Evolutionary conservation across 805 yeast species (phyloP), one percentile per base, ranked within the genome.

Genomic region (Wickerhamomyces hampshirensis): DNA sequence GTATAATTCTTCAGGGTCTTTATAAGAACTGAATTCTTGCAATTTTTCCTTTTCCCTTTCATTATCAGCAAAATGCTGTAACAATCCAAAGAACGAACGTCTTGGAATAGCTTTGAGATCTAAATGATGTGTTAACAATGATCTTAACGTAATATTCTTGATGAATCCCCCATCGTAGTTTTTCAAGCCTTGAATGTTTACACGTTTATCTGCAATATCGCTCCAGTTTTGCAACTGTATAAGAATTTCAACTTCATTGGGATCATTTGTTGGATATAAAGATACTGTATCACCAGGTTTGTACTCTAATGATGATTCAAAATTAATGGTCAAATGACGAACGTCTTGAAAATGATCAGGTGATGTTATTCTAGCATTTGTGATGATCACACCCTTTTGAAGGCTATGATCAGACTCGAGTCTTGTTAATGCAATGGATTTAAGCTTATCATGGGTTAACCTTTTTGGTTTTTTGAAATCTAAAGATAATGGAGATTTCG

Each of bases 341-440:
- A 91, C 95, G 55, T 93, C 98, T 58, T 93, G 98, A 61, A 86
- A 87, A 62, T 93, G 98, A 34, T 75, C 80, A 0, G 46, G 42
- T 0, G 73, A 57, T 0, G 98, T 91, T 12, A 93, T 62, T 39
- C 96, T 61, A 1, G 59, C 43, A 51, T 86, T 86, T 2, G 43
- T 30, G 0, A 43, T 38, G 6, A 89, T 67, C 8, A 46, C 60
- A 0, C 84, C 95, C 6, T 35, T 38, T 6, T 47, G 33, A 5
- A 59, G 31, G 2, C 28, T 14, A 6, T 39, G 36, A 1, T 35
- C 40, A 1, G 19, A 15, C 23, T 46, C 50, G 4, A 56, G 56
- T 42, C 74, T 53, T 2, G 54, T 38, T 11, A 58, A 30, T 8
- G 69, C 58, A 30, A 61, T 47, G 2, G 37, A 35, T 27, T 58